These are phyloP conservation scores for Kitagawia praeruptora DNA, from an alignment of 129 eudicot species.

Conservation along the genomic window DNA sequence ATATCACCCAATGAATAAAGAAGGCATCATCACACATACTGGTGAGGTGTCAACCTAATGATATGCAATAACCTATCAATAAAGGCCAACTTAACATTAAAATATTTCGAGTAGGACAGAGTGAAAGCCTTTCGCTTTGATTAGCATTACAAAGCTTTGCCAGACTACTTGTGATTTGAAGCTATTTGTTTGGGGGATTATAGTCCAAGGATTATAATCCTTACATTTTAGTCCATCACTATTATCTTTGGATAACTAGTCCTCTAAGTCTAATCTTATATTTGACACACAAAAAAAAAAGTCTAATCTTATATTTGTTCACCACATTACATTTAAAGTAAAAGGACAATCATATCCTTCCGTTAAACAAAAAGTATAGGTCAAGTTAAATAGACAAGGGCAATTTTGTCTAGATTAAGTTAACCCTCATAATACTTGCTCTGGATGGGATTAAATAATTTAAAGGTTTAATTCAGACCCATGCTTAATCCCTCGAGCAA, in stretches of 20 bases:
- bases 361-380: background rate
- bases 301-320: background rate
- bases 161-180: background rate
- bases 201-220: background rate
- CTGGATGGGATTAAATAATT: background rate
- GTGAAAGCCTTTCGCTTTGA: background rate
- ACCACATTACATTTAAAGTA: background rate
- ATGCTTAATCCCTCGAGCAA: background rate
- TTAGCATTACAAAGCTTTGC: background rate
- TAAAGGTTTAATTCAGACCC: background rate
- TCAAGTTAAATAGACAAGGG: background rate
- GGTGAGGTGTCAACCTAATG: background rate
- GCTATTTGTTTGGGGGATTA: background rate
- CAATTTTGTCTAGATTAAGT: background rate
- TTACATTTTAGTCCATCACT: background rate
- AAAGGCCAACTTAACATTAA: no score
- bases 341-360: background rate
- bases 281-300: no score
- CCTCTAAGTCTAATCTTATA: background rate
- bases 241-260: background rate
- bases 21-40: background rate
- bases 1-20: background rate
- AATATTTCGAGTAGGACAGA: background rate
- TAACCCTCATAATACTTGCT: background rate
- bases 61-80: background rate